Evolutionary conservation across 139 green algal species (phyloP).

Genomic region (Yamagishiella unicocca): DNA sequence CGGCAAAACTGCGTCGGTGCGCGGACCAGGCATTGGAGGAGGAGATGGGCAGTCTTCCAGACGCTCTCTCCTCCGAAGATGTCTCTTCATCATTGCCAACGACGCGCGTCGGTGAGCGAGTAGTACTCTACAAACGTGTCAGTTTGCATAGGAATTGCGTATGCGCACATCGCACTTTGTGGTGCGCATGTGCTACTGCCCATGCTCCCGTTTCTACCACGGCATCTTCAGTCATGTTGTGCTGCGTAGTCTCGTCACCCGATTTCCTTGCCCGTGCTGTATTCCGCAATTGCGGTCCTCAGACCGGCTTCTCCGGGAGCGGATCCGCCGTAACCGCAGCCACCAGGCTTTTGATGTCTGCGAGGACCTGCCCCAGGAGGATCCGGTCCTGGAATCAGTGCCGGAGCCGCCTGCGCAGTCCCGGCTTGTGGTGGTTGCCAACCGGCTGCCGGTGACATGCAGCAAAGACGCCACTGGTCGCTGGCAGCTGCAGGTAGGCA

Average conservation of each 20-base stretch:
- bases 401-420: conserved; percentile 33
- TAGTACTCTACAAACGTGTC: too few species aligned
- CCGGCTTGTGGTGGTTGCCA: conserved; percentile 96
- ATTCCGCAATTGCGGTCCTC: neutral
- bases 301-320: conserved; percentile 87
- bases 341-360: conserved; percentile 65
- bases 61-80: neutral
- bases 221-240: neutral
- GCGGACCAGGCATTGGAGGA: neutral
- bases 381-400: conserved; percentile 43
- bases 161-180: too few species aligned
- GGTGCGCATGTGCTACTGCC: neutral
- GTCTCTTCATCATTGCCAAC: conserved; percentile 1
- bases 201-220: neutral
- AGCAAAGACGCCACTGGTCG: conserved; percentile 74
- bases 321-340: conserved; percentile 82
- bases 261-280: neutral
- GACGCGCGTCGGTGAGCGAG: conserved; percentile 25
- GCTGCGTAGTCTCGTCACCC: neutral
- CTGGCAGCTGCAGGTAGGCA: conserved; percentile 87
- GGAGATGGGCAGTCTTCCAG: neutral
- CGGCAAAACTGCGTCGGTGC: neutral
- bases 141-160: neutral
- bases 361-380: conserved; percentile 54
- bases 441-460: conserved; percentile 94